phyloP scores from a whole-genome alignment of 225 moss, liverwort and hornwort genomes.

The Bryum argenteum region DNA sequence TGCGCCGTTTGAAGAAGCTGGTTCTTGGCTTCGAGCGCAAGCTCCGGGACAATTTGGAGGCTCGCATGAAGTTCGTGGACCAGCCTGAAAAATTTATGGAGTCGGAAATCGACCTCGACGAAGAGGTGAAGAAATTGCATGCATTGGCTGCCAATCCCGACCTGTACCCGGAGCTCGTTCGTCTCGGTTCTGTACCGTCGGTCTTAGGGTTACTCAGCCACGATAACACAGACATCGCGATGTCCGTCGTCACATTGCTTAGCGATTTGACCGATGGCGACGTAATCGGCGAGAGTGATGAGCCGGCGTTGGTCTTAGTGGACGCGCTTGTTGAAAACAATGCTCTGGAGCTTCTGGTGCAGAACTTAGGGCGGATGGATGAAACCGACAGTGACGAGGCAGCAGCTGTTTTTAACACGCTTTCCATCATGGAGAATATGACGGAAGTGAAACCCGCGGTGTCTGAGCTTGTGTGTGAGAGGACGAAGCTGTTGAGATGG shows the following conservation, averaged over 20 bases:
- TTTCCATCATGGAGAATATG: conserved; percentile 95
- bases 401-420: conserved; percentile 81
- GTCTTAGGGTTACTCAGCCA: conserved; percentile 86
- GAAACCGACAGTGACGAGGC: conserved; percentile 88
- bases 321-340: conserved; percentile 86
- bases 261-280: conserved; percentile 93
- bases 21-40: conserved; percentile 89
- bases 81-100: conserved; percentile 96
- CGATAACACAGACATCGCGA: conserved; percentile 93
- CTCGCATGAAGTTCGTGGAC: conserved; percentile 95
- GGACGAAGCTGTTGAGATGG: conserved; percentile 93
- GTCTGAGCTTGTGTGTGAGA: conserved; percentile 90
- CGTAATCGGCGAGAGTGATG: conserved; percentile 93
- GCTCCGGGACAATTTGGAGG: conserved; percentile 88
- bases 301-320: conserved; percentile 80
- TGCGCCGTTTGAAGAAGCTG: conserved; percentile 84
- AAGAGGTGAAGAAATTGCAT: conserved; percentile 92
- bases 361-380: conserved; percentile 86
- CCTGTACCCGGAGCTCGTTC: conserved; percentile 91
- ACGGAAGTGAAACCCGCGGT: conserved; percentile 93
- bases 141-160: conserved; percentile 89
- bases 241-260: conserved; percentile 83
- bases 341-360: conserved; percentile 86
- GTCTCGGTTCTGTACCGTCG: conserved; percentile 80
- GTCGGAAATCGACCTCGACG: conserved; percentile 90